A percentile compares a stretch with the other conserved stretches of the same genome.
Conservation (phyloP, 2,329 filamentous ascomycete genomes). For the Diatrype stigma region DNA sequence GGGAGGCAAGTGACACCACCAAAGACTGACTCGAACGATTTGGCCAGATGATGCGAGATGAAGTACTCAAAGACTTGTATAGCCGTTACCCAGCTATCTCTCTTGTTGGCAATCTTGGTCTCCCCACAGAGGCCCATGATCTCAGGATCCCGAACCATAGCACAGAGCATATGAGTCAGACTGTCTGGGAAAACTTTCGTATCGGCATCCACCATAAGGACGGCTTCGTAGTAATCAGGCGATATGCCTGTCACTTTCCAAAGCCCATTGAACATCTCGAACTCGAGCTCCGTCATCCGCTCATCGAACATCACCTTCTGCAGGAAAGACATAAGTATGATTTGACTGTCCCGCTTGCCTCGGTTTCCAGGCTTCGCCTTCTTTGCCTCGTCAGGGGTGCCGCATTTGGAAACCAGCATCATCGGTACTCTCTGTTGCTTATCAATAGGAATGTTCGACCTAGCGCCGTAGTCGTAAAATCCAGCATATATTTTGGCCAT, state of each 20-base stretch:
- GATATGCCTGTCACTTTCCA: conserved; percentile 99
- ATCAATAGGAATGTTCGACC: conserved; percentile 73
- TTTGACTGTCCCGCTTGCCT: conserved; percentile 98
- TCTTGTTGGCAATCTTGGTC: conserved; percentile 99
- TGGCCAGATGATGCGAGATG: conserved; percentile 94
- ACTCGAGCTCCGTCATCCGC: conserved; percentile 98
- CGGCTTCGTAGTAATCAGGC: conserved; percentile 94
- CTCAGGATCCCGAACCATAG: conserved; percentile 98
- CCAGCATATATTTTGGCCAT: conserved; percentile 99
- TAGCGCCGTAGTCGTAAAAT: conserved; percentile 91
- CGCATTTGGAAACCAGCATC: conserved; percentile 94
- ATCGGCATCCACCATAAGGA: conserved; percentile 98
- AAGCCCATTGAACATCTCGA: conserved; percentile 98
- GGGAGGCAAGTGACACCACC: conserved; percentile 98
- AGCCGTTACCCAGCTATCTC: conserved; percentile 88
- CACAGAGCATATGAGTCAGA: conserved; percentile 96
- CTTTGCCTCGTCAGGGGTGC: conserved; percentile 78
- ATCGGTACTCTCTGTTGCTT: conserved; percentile 97
- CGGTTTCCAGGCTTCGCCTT: conserved; percentile 91
- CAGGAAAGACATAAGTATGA: conserved; percentile 98
- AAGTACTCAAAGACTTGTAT: conserved; percentile 99
- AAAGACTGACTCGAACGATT: conserved; percentile 97
- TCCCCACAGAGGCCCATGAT: conserved; percentile 99
- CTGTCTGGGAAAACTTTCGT: conserved; percentile 99
- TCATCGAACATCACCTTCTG: conserved; percentile 99